Evolutionary conservation across 345 rosid genomes (phyloP).

Genomic region (Cochlearia excelsa): DNA sequence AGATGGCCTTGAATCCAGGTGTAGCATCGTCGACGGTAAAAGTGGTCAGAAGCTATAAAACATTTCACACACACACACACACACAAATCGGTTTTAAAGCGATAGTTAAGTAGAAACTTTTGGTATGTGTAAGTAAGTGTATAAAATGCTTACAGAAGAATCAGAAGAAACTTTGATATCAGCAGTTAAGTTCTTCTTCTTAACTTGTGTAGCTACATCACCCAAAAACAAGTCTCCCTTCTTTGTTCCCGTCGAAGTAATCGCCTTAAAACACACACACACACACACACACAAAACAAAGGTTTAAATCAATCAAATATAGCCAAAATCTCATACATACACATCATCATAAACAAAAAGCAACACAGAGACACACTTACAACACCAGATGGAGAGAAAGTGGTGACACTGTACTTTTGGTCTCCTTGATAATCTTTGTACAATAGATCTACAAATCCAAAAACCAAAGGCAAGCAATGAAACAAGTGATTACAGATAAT

Average conservation of each 20-base stretch:
- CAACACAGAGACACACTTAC: slow-evolving; percentile 41
- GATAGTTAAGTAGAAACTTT: too few relatives aligned
- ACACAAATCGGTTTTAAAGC: background rate
- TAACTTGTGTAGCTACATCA: slow-evolving; percentile 83
- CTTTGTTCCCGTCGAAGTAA: slow-evolving; percentile 70
- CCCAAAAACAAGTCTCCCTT: slow-evolving; percentile 78
- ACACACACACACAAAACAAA: too few relatives aligned
- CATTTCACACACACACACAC: background rate
- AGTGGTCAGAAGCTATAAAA: slow-evolving; percentile 69
- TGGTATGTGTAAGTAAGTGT: background rate
- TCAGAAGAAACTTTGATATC: slow-evolving; percentile 81
- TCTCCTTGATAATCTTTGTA: slow-evolving; percentile 92
- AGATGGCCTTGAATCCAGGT: slow-evolving; percentile 83
- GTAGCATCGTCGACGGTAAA: slow-evolving; percentile 83
- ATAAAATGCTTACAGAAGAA: slow-evolving; percentile 57
- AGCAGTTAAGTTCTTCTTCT: slow-evolving; percentile 82
- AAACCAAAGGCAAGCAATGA: background rate
- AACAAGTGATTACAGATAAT: too few relatives aligned
- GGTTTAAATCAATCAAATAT: too few relatives aligned
- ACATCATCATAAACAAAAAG: too few relatives aligned
- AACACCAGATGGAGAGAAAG: slow-evolving; percentile 77
- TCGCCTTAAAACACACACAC: slow-evolving; percentile 40
- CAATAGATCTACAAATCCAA: slow-evolving; percentile 54
- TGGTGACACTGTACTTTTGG: slow-evolving; percentile 81
- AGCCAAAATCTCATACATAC: too few relatives aligned